Evolutionary conservation across 2,329 filamentous ascomycete genomes (phyloP).

Genomic region (Aspergillus fructus): DNA sequence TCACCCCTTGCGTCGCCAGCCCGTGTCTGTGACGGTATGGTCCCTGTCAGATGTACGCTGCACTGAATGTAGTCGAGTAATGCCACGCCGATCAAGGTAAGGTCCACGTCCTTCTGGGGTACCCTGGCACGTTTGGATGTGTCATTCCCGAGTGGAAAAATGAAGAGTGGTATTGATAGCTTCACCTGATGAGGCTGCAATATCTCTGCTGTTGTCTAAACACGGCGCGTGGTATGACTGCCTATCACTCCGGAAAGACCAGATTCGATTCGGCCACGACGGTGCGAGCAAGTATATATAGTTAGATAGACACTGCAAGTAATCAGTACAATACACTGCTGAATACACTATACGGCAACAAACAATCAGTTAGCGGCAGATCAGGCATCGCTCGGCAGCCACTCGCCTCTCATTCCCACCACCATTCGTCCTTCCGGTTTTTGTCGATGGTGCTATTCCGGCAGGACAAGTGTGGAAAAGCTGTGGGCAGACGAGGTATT

Average conservation of each 20-base stretch:
- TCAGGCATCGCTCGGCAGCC: slow-evolving; percentile 19
- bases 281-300: slow-evolving; percentile 4
- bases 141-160: neutral
- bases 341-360: neutral
- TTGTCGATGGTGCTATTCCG: slow-evolving; percentile 6
- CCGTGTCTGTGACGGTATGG: neutral
- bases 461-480: neutral
- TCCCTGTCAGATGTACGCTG: neutral
- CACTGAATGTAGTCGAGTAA: neutral
- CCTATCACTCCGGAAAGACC: neutral
- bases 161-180: neutral
- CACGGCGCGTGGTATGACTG: neutral
- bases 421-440: slow-evolving; percentile 7
- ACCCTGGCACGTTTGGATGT: slow-evolving; percentile 2
- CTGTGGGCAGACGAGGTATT: neutral
- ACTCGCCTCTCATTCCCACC: slow-evolving; percentile 16
- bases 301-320: neutral
- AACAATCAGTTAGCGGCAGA: slow-evolving; percentile 16
- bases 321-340: neutral
- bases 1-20: slow-evolving; percentile 8
- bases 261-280: slow-evolving; percentile 5
- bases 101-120: slow-evolving; percentile 12
- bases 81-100: slow-evolving; percentile 4
- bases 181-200: slow-evolving; percentile 1
- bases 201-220: slow-evolving; percentile 4